phyloP scores from a whole-genome alignment of 306 rosid species.

The Fragaria iinumae region DNA sequence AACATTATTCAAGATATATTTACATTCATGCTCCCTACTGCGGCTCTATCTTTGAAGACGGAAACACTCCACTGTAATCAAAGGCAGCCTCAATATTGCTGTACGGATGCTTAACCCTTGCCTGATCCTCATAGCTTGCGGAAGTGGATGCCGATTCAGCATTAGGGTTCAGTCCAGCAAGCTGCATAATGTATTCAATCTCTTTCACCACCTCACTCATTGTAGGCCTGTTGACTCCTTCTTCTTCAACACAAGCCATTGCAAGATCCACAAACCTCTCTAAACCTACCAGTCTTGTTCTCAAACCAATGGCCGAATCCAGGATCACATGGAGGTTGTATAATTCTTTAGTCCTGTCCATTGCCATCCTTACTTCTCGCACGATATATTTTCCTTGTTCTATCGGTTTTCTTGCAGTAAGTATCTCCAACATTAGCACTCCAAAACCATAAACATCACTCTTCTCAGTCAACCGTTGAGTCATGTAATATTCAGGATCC shows the following conservation, averaged over 20 bases:
- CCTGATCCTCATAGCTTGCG: slow-evolving; percentile 29
- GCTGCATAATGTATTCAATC: slow-evolving; percentile 47
- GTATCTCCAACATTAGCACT: slow-evolving; percentile 59
- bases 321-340: slow-evolving; percentile 29
- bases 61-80: slow-evolving; percentile 37
- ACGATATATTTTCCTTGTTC: slow-evolving; percentile 54
- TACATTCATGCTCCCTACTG: slow-evolving; percentile 1
- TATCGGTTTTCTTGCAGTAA: slow-evolving; percentile 56
- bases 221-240: slow-evolving; percentile 47
- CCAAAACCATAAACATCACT: slow-evolving; percentile 68
- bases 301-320: slow-evolving; percentile 34
- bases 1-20: background rate
- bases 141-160: slow-evolving; percentile 44
- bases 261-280: slow-evolving; percentile 53
- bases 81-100: slow-evolving; percentile 22
- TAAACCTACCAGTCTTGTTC: slow-evolving; percentile 32
- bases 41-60: background rate
- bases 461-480: slow-evolving; percentile 10
- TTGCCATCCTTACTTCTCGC: slow-evolving; percentile 43
- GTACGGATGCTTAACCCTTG: slow-evolving; percentile 30
- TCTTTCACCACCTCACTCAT: slow-evolving; percentile 63
- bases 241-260: slow-evolving; percentile 56
- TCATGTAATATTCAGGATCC: slow-evolving; percentile 39
- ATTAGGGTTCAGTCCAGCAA: slow-evolving; percentile 49
- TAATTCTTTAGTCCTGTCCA: slow-evolving; percentile 48